Percentiles rank a stretch among this genome's conserved stretches.
Conservation (phyloP, 805 yeast genomes). For the Candida anglica region DNA sequence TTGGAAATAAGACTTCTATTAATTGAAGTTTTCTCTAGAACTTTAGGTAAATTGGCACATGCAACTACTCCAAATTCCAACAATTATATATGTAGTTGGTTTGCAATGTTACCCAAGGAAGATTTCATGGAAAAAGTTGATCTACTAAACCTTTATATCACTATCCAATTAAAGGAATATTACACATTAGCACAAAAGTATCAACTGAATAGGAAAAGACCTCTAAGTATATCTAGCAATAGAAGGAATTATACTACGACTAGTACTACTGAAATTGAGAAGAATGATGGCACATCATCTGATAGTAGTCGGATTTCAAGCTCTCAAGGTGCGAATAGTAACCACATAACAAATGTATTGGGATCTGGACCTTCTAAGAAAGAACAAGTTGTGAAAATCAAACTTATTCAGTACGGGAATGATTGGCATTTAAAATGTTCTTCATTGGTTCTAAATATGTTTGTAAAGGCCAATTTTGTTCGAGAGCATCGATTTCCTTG, state of each 20-base stretch:
- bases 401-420: constrained; percentile 59
- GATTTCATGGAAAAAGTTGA: constrained; percentile 57
- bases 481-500: constrained; percentile 21
- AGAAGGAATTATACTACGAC: too few species aligned
- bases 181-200: constrained; percentile 28
- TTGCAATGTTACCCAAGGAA: constrained; percentile 38
- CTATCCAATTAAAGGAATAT: constrained; percentile 65
- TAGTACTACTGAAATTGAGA: constrained; percentile 5
- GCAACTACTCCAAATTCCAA: constrained; percentile 31
- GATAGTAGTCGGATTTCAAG: background rate
- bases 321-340: background rate
- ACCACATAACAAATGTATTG: too few species aligned
- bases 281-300: constrained; percentile 9
- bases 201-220: background rate
- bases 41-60: constrained; percentile 64
- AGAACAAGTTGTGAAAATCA: constrained; percentile 31
- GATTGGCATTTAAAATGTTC: constrained; percentile 82
- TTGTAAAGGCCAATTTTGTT: constrained; percentile 50
- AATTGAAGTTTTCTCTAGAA: constrained; percentile 67
- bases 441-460: constrained; percentile 51
- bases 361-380: too few species aligned
- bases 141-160: constrained; percentile 68
- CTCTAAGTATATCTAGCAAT: too few species aligned
- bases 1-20: constrained; percentile 53
- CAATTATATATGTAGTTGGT: constrained; percentile 52